Percentiles rank a stretch among this genome's conserved stretches.
Evolutionary conservation across 106 monocot genomes (phyloP).

Genomic region (Dioscorea zingiberensis): DNA sequence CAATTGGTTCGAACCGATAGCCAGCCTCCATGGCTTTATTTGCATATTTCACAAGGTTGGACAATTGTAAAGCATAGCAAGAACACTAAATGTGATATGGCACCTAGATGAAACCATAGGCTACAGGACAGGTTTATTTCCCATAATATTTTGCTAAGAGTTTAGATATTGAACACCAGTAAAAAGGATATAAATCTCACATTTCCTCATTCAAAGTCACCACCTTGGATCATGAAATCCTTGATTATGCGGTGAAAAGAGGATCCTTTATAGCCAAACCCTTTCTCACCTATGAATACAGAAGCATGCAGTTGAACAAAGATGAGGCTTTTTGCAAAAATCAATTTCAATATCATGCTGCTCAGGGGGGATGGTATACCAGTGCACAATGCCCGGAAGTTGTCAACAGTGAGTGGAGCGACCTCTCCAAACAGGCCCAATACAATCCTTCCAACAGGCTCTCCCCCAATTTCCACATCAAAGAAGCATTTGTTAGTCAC

Average conservation of each 20-base stretch:
- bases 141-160: no score
- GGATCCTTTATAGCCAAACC: constrained; percentile 76
- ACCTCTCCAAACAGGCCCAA: constrained; percentile 75
- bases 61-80: no score
- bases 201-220: constrained; percentile 69
- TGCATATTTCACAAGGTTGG: no score
- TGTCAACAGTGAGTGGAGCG: constrained; percentile 69
- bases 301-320: background rate
- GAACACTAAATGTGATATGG: background rate
- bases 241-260: constrained; percentile 85
- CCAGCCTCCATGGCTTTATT: no score
- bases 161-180: no score
- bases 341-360: background rate
- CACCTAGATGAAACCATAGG: background rate
- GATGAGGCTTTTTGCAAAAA: background rate
- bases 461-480: constrained; percentile 81
- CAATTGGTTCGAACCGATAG: no score
- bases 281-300: constrained; percentile 49
- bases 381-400: constrained; percentile 78
- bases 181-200: constrained; percentile 23
- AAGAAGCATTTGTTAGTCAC: constrained; percentile 77
- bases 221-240: constrained; percentile 91
- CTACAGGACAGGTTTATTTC: no score
- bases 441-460: constrained; percentile 58
- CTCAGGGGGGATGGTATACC: constrained; percentile 17